Evolutionary conservation across 2,329 filamentous ascomycete species (phyloP), one percentile per base, ranked within the genome.

Genomic region (Ophiosphaerella korrae): DNA sequence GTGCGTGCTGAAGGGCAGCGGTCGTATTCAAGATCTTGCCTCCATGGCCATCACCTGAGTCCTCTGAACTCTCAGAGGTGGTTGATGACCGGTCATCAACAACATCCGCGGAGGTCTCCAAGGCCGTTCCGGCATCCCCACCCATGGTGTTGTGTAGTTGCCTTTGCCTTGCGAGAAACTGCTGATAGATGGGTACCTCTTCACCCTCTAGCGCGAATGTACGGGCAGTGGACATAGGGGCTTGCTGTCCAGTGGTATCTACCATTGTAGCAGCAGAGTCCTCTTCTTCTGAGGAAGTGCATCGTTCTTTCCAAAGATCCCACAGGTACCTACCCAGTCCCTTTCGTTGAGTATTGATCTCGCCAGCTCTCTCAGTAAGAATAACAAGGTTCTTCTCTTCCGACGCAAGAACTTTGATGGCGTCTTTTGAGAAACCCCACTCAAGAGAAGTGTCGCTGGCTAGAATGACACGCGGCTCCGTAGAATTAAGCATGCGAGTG

Each of bases 341-440:
- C 43, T 71, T 72, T 36, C 62, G 55, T 26, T 64, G 43, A 1
- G 48, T 55, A 43, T 64, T 65, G 55, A 76, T 72, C 3, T 77
- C 70, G 0, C 78, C 78, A 1, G 85, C 81, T 56, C 86, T 84
- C 64, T 97, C 92, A 0, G 93, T 97, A 37, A 99, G 75, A 45
- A 99, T 85, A 32, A 99, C 83, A 39, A 97, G 77, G 70, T 97
- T 99, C 36, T 86, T 85, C 1, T 87, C 78, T 58, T 95, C 89
- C 51, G 84, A 81, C 0, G 91, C 91, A 48, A 99, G 80, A 8
- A 82, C 81, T 57, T 84, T 85, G 42, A 99, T 76, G 0, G 92
- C 80, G 45, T 93, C 87, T 64, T 88, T 90, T 0, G 94, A 95
- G 67, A 96, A 96, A 0, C 94, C 94, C 94, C 94, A 99, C 63